These are phyloP conservation scores for Chlamydomonas asymmetrica DNA, from an alignment of 139 green algal genomes.

Conservation along the genomic window DNA sequence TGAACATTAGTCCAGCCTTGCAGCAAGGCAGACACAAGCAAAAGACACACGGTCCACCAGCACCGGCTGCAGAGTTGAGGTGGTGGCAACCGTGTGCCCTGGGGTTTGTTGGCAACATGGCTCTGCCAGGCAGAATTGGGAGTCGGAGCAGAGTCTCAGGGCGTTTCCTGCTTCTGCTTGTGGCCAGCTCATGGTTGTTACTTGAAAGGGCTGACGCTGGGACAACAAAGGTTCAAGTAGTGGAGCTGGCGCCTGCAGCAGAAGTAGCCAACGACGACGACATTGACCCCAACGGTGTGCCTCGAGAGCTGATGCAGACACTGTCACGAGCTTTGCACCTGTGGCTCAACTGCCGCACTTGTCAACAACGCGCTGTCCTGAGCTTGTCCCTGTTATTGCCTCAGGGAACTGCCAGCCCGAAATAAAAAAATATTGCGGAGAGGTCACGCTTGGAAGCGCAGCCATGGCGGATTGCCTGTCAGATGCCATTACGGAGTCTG, in stretches of 20 bases:
- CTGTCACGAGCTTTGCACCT: not conserved
- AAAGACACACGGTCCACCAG: too few relatives aligned
- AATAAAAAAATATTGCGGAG: conserved; percentile 53
- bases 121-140: too few relatives aligned
- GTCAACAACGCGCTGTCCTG: not conserved
- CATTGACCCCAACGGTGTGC: conserved; percentile 20
- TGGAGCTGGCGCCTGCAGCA: conserved; percentile 28
- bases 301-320: not conserved
- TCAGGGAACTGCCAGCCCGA: conserved; percentile 59
- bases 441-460: conserved; percentile 44
- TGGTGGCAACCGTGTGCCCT: too few relatives aligned
- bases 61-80: too few relatives aligned
- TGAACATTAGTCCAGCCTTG: too few relatives aligned
- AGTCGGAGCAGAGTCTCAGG: too few relatives aligned
- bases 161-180: too few relatives aligned
- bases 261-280: conserved; percentile 41
- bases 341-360: not conserved
- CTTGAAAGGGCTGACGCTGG: too few relatives aligned
- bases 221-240: conserved; percentile 27
- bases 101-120: too few relatives aligned
- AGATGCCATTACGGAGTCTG: not conserved
- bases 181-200: too few relatives aligned
- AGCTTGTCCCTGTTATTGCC: not conserved
- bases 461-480: conserved; percentile 54
- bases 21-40: too few relatives aligned